Evolutionary conservation across 495 filamentous ascomycete genomes (phyloP).

Genomic region (Oleoguttula mirabilis): DNA sequence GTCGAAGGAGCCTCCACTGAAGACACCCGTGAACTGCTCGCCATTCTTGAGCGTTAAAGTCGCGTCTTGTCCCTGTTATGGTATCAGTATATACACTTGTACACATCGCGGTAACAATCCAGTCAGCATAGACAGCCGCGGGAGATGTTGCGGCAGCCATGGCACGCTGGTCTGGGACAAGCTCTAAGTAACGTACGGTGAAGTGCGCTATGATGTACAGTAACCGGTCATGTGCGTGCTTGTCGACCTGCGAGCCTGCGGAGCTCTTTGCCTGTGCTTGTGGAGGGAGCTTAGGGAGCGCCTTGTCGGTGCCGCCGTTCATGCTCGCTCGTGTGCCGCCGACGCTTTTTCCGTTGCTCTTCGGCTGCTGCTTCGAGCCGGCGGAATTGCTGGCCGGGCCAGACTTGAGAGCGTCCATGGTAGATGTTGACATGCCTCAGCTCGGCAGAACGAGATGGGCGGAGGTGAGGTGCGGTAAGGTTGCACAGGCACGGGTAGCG

Average conservation of each 20-base stretch:
- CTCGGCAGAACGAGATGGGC: too few relatives aligned
- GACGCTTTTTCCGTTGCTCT: too few relatives aligned
- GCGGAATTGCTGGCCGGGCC: too few relatives aligned
- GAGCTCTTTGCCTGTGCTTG: constrained; percentile 42
- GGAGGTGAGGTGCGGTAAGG: too few relatives aligned
- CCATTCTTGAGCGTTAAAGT: constrained; percentile 57
- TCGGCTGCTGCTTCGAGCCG: too few relatives aligned
- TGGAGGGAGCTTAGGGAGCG: constrained; percentile 22
- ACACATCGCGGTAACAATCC: constrained; percentile 7
- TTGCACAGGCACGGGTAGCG: too few relatives aligned
- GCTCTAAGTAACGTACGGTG: too few relatives aligned
- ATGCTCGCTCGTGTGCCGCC: constrained; percentile 31
- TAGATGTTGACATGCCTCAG: neutral
- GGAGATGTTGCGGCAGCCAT: too few relatives aligned
- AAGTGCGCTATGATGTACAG: constrained; percentile 51
- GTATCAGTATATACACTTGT: constrained; percentile 22
- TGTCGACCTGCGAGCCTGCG: constrained; percentile 51
- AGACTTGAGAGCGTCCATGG: neutral
- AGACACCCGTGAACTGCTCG: constrained; percentile 63
- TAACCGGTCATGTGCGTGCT: constrained; percentile 53
- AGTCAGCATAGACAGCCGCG: too few relatives aligned
- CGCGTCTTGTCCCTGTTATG: constrained; percentile 53
- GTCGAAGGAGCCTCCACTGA: constrained; percentile 48
- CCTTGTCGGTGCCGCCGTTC: constrained; percentile 42
- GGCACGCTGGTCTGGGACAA: too few relatives aligned